Conservation (phyloP, 2,329 filamentous ascomycete genomes). For the Clonostachys sp. region DNA sequence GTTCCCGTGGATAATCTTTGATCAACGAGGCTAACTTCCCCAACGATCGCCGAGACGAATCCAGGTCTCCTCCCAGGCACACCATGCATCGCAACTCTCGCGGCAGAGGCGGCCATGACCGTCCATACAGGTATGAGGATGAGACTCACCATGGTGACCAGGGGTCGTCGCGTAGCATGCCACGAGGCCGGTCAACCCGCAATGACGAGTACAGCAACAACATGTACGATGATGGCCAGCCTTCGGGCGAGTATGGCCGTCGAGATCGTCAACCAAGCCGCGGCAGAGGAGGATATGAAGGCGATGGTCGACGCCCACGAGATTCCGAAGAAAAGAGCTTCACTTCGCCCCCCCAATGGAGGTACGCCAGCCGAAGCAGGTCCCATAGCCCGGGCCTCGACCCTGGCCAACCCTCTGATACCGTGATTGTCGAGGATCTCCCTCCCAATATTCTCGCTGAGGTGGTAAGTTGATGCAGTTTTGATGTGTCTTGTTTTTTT, state of each 20-base stretch:
- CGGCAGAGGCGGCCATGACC: slow-evolving; percentile 11
- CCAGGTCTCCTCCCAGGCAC: slow-evolving; percentile 36
- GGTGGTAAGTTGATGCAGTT: not conserved
- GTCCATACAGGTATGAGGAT: slow-evolving; percentile 14
- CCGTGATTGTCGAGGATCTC: slow-evolving; percentile 51
- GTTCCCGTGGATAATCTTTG: too few species aligned
- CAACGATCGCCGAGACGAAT: slow-evolving; percentile 34
- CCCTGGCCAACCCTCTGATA: slow-evolving; percentile 39
- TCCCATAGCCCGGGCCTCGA: slow-evolving; percentile 28
- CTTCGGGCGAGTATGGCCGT: slow-evolving; percentile 17
- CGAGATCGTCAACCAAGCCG: slow-evolving; percentile 3
- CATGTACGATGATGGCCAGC: slow-evolving; percentile 32
- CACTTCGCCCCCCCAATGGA: slow-evolving; percentile 14
- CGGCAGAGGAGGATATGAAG: slow-evolving; percentile 5
- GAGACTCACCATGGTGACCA: slow-evolving; percentile 13
- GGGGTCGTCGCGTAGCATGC: slow-evolving; percentile 2
- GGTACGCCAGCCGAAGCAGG: slow-evolving; percentile 19
- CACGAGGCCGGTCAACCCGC: slow-evolving; percentile 10
- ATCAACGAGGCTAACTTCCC: slow-evolving; percentile 34
- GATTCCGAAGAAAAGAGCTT: slow-evolving; percentile 9
- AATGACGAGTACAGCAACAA: slow-evolving; percentile 18
- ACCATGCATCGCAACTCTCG: slow-evolving; percentile 25
- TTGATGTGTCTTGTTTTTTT: not conserved
- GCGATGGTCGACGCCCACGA: slow-evolving; percentile 11
- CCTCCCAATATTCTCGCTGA: slow-evolving; percentile 1